Evolutionary conservation across 176 grass and related monocot species (phyloP).

Genomic region (Carex parvula): DNA sequence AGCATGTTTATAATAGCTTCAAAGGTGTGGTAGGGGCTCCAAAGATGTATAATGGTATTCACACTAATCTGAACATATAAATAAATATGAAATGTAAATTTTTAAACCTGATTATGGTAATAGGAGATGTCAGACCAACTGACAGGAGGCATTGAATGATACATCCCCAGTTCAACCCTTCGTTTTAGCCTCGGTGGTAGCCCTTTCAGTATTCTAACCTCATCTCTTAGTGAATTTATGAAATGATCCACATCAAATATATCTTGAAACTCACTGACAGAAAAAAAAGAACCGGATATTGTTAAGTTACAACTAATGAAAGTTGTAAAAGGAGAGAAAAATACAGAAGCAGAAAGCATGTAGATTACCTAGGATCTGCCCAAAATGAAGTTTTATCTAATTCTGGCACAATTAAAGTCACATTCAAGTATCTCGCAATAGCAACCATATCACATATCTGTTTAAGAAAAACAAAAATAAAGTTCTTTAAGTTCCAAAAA

Average conservation of each 20-base stretch:
- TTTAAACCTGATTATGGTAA: conserved; percentile 65
- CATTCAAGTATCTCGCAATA: conserved; percentile 84
- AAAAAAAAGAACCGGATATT: conserved; percentile 8
- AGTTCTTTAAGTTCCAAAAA: background rate
- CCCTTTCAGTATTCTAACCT: conserved; percentile 81
- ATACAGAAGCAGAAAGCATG: background rate
- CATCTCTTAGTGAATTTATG: conserved; percentile 74
- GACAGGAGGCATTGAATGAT: conserved; percentile 74
- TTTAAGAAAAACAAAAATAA: background rate
- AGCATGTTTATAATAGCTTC: background rate
- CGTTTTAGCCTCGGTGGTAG: conserved; percentile 75
- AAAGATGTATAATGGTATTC: background rate
- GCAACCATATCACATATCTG: conserved; percentile 99
- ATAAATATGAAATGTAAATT: conserved; percentile 1
- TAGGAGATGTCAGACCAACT: conserved; percentile 93
- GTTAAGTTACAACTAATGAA: background rate
- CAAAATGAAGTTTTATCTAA: conserved; percentile 94
- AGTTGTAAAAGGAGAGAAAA: background rate
- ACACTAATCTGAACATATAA: background rate
- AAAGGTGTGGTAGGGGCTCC: background rate
- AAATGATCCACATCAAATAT: conserved; percentile 98
- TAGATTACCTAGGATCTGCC: conserved; percentile 73
- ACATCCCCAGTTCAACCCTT: conserved; percentile 58
- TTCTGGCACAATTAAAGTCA: conserved; percentile 87
- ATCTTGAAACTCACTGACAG: conserved; percentile 77